These are phyloP conservation scores for Blastomyces silverae DNA, from an alignment of 2,329 filamentous ascomycete species.

Conservation along the genomic window DNA sequence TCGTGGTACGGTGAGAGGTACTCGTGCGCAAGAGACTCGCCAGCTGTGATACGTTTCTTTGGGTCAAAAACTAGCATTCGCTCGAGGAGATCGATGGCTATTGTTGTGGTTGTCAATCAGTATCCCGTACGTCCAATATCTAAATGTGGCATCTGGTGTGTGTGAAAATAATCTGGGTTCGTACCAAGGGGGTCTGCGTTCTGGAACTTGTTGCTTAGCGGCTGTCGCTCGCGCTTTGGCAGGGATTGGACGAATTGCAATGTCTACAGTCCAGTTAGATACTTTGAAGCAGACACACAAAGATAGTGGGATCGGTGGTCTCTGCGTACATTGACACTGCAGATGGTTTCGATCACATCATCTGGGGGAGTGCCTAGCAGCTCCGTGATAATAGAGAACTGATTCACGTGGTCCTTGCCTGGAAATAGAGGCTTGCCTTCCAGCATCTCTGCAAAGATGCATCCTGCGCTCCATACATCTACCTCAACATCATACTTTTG, in stretches of 20 bases:
- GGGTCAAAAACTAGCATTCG: constrained; percentile 98
- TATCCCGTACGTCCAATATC: neutral
- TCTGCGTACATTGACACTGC: constrained; percentile 80
- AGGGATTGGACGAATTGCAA: constrained; percentile 95
- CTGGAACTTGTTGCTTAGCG: constrained; percentile 82
- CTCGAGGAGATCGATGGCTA: constrained; percentile 89
- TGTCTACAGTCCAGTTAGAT: constrained; percentile 53
- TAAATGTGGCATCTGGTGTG: constrained; percentile 15
- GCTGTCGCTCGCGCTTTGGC: constrained; percentile 86
- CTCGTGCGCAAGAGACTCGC: constrained; percentile 78
- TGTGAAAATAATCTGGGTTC: constrained; percentile 24
- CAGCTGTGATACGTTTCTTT: constrained; percentile 86
- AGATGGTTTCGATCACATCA: constrained; percentile 97
- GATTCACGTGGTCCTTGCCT: constrained; percentile 98
- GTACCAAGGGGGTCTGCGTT: constrained; percentile 81
- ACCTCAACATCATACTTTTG: constrained; percentile 99
- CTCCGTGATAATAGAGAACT: constrained; percentile 99
- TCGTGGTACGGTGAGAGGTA: constrained; percentile 97
- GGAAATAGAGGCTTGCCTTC: constrained; percentile 98
- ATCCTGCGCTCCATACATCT: constrained; percentile 76
- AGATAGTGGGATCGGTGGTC: neutral
- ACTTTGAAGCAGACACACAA: neutral
- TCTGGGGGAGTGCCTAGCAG: constrained; percentile 92
- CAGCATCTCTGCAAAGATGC: constrained; percentile 14
- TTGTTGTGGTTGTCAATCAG: constrained; percentile 14